A percentile compares a stretch with the other conserved stretches of the same genome.
Evolutionary conservation across 257 asterid species (phyloP).

Genomic region (Primulina tabacum): DNA sequence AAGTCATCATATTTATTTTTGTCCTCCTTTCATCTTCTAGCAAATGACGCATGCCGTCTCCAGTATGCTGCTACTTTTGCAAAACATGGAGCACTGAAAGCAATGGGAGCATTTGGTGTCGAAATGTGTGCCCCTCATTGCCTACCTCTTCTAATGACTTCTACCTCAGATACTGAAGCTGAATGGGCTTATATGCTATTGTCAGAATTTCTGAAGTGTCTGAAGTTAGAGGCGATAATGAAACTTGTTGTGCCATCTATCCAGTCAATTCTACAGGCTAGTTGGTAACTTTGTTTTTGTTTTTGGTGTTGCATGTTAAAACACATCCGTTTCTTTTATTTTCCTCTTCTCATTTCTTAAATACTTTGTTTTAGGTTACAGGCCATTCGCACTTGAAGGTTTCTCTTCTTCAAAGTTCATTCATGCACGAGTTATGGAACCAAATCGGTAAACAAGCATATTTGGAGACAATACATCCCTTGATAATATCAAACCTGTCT

Average conservation of each 20-base stretch:
- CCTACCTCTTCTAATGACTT: constrained; percentile 64
- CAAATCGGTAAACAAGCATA: constrained; percentile 76
- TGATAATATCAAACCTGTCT: constrained; percentile 77
- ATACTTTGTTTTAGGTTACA: constrained; percentile 56
- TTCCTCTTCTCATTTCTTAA: constrained; percentile 24
- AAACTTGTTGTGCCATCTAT: constrained; percentile 65
- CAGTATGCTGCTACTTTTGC: constrained; percentile 82
- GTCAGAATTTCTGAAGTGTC: constrained; percentile 66
- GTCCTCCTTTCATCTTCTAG: constrained; percentile 84
- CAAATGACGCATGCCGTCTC: constrained; percentile 79
- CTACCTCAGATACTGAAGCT: constrained; percentile 70
- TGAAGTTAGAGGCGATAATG: constrained; percentile 62
- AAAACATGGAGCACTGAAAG: constrained; percentile 68
- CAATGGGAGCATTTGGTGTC: constrained; percentile 80
- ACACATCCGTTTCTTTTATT: constrained; percentile 10
- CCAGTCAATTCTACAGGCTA: constrained; percentile 88
- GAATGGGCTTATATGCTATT: constrained; percentile 82
- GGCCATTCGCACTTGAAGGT: constrained; percentile 83
- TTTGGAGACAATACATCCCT: constrained; percentile 76
- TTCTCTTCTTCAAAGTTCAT: constrained; percentile 98
- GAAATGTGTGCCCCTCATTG: constrained; percentile 96
- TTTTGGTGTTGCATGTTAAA: constrained; percentile 14
- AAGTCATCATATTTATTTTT: constrained; percentile 78
- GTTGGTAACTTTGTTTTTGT: constrained; percentile 30
- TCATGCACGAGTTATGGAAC: constrained; percentile 86